Evolutionary conservation across 306 rosid genomes (phyloP).

Genomic region (Cucurbita argyrosperma): DNA sequence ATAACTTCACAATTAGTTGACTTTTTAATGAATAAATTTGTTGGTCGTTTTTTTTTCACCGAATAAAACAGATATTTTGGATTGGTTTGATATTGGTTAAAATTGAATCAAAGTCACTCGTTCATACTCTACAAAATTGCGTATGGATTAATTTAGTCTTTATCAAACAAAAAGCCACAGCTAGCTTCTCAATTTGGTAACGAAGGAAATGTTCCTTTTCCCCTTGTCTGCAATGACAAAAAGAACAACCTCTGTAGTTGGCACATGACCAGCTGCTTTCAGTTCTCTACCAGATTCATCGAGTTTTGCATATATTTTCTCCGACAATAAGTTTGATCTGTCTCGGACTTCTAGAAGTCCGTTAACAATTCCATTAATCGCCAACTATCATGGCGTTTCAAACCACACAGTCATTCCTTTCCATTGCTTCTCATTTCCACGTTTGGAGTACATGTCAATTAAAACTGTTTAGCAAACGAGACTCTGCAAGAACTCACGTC

Average conservation of each 20-base stretch:
- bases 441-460: conserved; percentile 63
- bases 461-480: conserved; percentile 57
- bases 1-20: too few species aligned
- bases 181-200: conserved; percentile 61
- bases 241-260: conserved; percentile 49
- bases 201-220: conserved; percentile 31
- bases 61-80: too few species aligned
- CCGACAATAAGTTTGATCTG: conserved; percentile 39
- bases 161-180: conserved; percentile 60
- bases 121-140: neutral
- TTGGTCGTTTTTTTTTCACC: too few species aligned
- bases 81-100: too few species aligned
- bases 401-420: conserved; percentile 40
- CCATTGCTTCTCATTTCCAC: conserved; percentile 54
- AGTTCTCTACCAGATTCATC: conserved; percentile 37
- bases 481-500: conserved; percentile 28
- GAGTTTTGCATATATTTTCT: conserved; percentile 47
- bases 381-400: conserved; percentile 54
- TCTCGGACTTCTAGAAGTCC: neutral
- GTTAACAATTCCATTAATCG: neutral
- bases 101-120: too few species aligned
- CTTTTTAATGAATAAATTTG: too few species aligned
- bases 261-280: conserved; percentile 51
- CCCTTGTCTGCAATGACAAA: neutral
- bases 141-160: neutral